These are phyloP conservation scores for Caryopteris hybrid DNA, from an alignment of 305 asterid genomes.

Conservation along the genomic window DNA sequence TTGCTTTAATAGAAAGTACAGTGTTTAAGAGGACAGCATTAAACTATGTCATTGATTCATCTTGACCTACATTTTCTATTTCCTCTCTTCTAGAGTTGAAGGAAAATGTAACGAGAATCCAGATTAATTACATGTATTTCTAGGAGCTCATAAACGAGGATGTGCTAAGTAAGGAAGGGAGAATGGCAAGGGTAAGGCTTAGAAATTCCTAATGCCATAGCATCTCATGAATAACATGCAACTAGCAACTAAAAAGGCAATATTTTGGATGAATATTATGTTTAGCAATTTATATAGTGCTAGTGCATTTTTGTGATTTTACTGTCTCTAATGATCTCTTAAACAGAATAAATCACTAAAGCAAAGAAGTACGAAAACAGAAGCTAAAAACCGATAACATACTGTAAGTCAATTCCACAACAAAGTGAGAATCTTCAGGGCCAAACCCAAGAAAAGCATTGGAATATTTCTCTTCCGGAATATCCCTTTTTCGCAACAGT, in stretches of 20 bases:
- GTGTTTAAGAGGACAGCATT: not conserved
- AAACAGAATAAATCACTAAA: constrained; percentile 7
- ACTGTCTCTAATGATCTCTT: not conserved
- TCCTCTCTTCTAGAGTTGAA: not conserved
- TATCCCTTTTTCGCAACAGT: constrained; percentile 83
- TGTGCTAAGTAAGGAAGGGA: not conserved
- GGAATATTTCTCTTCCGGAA: constrained; percentile 87
- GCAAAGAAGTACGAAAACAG: not conserved
- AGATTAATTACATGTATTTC: too few relatives aligned
- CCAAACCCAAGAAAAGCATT: constrained; percentile 99
- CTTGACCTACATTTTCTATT: not conserved
- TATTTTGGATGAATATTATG: not conserved
- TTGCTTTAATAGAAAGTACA: not conserved
- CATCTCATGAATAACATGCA: not conserved
- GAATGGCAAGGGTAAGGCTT: not conserved
- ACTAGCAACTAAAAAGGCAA: not conserved
- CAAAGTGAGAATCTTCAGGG: constrained; percentile 88
- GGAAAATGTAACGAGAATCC: not conserved
- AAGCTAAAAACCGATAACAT: constrained; percentile 28
- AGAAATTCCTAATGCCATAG: not conserved
- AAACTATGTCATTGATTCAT: not conserved
- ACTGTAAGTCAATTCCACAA: constrained; percentile 92
- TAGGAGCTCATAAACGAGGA: not conserved
- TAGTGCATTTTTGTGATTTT: not conserved
- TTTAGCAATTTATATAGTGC: not conserved